Conservation (phyloP, 768 basidiomycete species). For the Podaxis rugospora region DNA sequence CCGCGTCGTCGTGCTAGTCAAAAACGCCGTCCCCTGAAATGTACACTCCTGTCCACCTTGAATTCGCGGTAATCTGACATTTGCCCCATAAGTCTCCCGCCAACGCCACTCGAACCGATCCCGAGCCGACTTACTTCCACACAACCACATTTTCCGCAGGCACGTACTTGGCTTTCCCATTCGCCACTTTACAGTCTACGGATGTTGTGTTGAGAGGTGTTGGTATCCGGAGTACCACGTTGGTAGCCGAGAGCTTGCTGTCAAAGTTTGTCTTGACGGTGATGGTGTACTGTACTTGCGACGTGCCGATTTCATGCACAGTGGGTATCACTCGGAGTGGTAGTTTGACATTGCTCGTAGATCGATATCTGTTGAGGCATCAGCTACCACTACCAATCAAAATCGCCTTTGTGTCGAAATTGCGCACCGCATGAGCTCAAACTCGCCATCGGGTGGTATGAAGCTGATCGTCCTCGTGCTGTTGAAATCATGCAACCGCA, state of each 20-base stretch:
- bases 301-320: conserved; percentile 89
- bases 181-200: conserved; percentile 87
- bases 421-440: conserved; percentile 91
- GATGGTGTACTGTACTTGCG: conserved; percentile 87
- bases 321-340: conserved; percentile 88
- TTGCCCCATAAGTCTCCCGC: not conserved
- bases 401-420: not conserved
- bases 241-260: conserved; percentile 89
- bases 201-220: conserved; percentile 93
- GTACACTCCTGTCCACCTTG: conserved; percentile 93
- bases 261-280: conserved; percentile 87
- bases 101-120: not conserved
- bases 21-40: conserved; percentile 72
- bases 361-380: conserved; percentile 68
- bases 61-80: conserved; percentile 77
- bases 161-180: conserved; percentile 95
- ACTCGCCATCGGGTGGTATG: conserved; percentile 97
- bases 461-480: conserved; percentile 92
- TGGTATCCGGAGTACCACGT: conserved; percentile 89
- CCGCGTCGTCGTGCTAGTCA: conserved; percentile 86
- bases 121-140: conserved; percentile 79
- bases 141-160: conserved; percentile 94
- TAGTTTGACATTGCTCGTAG: conserved; percentile 93
- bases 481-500: conserved; percentile 92
- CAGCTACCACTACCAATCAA: too few relatives aligned